Conservation (phyloP, 1,284 basidiomycete genomes). For the Peniophora sp. region DNA sequence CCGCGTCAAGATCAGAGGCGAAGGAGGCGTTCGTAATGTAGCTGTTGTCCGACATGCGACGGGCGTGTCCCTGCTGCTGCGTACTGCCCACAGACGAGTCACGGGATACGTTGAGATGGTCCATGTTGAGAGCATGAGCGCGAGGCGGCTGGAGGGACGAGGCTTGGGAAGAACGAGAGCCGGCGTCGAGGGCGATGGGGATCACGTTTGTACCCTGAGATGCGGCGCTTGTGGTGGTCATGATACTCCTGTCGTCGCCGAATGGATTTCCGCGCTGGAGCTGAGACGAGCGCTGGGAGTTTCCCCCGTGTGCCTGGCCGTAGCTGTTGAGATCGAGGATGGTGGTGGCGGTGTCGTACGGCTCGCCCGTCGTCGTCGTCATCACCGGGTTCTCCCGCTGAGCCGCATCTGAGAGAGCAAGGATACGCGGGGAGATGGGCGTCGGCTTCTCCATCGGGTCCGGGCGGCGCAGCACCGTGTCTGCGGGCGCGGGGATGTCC, state of each 20-base stretch:
- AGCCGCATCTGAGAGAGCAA: slow-evolving; percentile 12
- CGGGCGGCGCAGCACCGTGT: slow-evolving; percentile 67
- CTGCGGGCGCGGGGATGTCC: slow-evolving; percentile 65
- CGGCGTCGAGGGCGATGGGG: slow-evolving; percentile 58
- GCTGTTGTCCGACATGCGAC: slow-evolving; percentile 47
- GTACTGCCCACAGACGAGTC: slow-evolving; percentile 42
- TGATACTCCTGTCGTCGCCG: slow-evolving; percentile 66
- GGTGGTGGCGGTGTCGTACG: slow-evolving; percentile 38
- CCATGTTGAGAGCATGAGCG: slow-evolving; percentile 52
- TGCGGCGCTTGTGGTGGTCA: slow-evolving; percentile 62
- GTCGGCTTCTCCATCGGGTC: slow-evolving; percentile 65
- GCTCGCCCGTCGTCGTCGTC: slow-evolving; percentile 34
- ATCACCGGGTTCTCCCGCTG: slow-evolving; percentile 6
- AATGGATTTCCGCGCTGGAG: slow-evolving; percentile 54
- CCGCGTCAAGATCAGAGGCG: slow-evolving; percentile 68
- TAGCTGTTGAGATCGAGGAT: slow-evolving; percentile 53
- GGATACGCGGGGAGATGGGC: slow-evolving; percentile 9
- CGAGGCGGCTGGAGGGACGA: slow-evolving; percentile 45
- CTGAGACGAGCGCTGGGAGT: slow-evolving; percentile 23
- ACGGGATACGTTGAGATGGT: slow-evolving; percentile 52
- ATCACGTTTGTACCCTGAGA: slow-evolving; percentile 77
- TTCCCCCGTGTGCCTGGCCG: slow-evolving; percentile 20
- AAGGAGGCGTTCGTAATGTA: slow-evolving; percentile 68
- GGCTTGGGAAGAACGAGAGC: slow-evolving; percentile 9
- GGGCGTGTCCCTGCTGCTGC: not conserved